Evolutionary conservation across 148 eudicot genomes (phyloP).

Genomic region (Chenopodium suecicum): DNA sequence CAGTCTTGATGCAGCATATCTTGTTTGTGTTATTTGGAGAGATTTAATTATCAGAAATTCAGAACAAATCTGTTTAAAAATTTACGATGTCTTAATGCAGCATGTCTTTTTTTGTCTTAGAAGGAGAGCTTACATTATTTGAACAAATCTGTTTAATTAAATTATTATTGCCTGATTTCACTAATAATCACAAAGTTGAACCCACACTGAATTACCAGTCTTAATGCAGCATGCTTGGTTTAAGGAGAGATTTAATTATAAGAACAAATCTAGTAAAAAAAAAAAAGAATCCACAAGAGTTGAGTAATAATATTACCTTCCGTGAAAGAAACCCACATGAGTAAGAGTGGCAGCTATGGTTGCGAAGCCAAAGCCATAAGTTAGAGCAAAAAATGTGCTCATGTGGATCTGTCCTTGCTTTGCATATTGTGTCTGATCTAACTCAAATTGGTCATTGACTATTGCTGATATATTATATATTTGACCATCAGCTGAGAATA

Average conservation of each 20-base stretch:
- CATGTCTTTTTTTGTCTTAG: too few species aligned
- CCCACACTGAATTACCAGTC: too few species aligned
- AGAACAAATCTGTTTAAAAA: neutral
- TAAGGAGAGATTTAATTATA: neutral
- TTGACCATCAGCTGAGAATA: conserved; percentile 69
- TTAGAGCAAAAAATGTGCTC: conserved; percentile 88
- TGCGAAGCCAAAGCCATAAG: conserved; percentile 92
- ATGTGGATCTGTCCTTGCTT: conserved; percentile 72
- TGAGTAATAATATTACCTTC: conserved; percentile 50
- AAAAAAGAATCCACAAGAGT: neutral
- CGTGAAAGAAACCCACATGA: conserved; percentile 79
- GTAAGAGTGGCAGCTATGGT: conserved; percentile 80
- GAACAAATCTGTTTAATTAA: too few species aligned
- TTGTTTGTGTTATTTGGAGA: neutral
- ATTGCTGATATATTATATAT: conserved; percentile 65
- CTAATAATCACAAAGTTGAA: too few species aligned
- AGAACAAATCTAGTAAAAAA: neutral
- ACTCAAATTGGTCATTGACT: conserved; percentile 71
- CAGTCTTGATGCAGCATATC: too few species aligned
- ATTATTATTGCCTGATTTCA: too few species aligned
- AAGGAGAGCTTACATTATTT: too few species aligned
- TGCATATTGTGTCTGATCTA: conserved; percentile 46
- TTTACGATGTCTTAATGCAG: too few species aligned
- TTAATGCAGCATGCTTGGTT: neutral
- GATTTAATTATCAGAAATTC: neutral